Evolutionary conservation across 2,329 filamentous ascomycete species (phyloP).

Genomic region (Nothomitra cinnamomea): DNA sequence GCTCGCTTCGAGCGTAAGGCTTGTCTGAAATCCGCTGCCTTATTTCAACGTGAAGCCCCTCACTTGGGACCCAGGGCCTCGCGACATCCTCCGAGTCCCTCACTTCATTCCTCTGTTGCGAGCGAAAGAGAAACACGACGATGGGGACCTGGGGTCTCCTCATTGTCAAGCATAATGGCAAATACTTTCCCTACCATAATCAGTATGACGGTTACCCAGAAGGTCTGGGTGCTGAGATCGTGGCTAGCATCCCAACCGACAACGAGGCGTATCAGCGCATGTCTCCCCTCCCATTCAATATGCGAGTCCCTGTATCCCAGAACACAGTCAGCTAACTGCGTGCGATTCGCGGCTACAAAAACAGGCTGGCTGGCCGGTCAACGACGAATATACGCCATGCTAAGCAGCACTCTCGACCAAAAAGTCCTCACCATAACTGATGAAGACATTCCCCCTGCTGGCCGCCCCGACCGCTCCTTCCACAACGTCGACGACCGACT

Average conservation of each 20-base stretch:
- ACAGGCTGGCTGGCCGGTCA: slow-evolving; percentile 1
- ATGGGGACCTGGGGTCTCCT: not conserved
- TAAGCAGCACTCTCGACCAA: not conserved
- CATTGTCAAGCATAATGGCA: slow-evolving; percentile 7
- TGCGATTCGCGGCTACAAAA: not conserved
- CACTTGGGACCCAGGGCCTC: too few relatives aligned
- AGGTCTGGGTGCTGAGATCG: slow-evolving; percentile 6
- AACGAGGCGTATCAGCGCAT: slow-evolving; percentile 2
- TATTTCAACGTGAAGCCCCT: too few relatives aligned
- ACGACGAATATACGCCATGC: not conserved
- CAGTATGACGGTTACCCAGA: slow-evolving; percentile 9
- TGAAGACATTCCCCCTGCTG: not conserved
- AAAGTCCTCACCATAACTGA: slow-evolving; percentile 1
- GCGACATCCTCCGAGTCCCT: too few relatives aligned
- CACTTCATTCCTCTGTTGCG: too few relatives aligned
- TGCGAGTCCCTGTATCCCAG: too few relatives aligned
- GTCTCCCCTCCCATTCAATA: too few relatives aligned
- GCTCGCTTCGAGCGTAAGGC: too few relatives aligned
- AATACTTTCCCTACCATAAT: slow-evolving; percentile 8
- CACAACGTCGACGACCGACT: slow-evolving; percentile 4
- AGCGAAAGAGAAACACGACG: too few relatives aligned
- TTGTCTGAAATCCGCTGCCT: too few relatives aligned
- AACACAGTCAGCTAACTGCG: not conserved
- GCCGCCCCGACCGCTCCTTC: not conserved
- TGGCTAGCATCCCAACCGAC: slow-evolving; percentile 7